A percentile compares a stretch with the other conserved stretches of the same genome.
Conservation (phyloP, 305 asterid genomes). For the Fraxinus angustifolia region DNA sequence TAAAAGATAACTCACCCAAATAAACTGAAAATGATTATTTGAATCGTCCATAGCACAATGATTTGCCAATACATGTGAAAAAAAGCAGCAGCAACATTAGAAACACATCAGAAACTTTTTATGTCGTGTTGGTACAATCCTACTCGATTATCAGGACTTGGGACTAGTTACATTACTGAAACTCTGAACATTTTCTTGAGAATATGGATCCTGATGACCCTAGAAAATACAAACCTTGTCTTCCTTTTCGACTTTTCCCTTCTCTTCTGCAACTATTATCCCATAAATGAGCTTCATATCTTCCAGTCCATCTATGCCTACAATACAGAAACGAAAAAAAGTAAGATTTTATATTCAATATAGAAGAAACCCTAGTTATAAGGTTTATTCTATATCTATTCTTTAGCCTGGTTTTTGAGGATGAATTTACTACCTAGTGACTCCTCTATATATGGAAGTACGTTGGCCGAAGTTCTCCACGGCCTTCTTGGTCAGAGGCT, state of each 20-base stretch:
- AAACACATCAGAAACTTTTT: constrained; percentile 5
- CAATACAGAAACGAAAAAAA: background rate
- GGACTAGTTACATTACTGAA: background rate
- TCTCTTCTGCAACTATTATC: constrained; percentile 78
- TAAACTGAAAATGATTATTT: constrained; percentile 61
- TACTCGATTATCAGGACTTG: background rate
- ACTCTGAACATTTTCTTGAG: background rate
- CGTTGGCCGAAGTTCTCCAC: constrained; percentile 74
- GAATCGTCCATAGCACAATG: constrained; percentile 39
- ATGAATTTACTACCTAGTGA: constrained; percentile 49
- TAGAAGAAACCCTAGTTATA: background rate
- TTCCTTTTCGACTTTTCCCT: constrained; percentile 93
- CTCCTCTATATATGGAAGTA: constrained; percentile 79
- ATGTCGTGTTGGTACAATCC: background rate
- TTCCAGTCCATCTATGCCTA: constrained; percentile 79
- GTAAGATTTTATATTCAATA: no score
- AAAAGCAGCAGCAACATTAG: constrained; percentile 35
- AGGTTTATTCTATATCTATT: background rate
- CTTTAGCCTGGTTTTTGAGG: background rate
- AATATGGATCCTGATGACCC: constrained; percentile 21
- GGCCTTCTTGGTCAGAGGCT: constrained; percentile 51
- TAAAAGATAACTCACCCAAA: constrained; percentile 57
- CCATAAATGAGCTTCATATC: constrained; percentile 73
- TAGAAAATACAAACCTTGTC: constrained; percentile 59
- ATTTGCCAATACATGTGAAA: constrained; percentile 47